Percentiles rank a stretch among this genome's conserved stretches.
These are phyloP conservation scores for Lachancea waltii DNA, from an alignment of 805 yeast genomes.

Conservation along the genomic window DNA sequence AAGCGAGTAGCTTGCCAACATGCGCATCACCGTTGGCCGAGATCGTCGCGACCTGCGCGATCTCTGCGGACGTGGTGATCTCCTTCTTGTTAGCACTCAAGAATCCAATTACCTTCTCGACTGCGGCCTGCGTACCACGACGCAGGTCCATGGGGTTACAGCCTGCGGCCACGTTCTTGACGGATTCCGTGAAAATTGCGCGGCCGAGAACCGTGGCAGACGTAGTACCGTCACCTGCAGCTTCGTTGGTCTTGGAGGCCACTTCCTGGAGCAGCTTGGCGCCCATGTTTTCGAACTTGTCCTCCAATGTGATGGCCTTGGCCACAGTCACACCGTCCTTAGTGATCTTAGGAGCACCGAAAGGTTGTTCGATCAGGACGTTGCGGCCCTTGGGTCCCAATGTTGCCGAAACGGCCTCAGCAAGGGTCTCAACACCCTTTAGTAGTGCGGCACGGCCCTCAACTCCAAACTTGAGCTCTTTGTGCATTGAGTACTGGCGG, in stretches of 20 bases:
- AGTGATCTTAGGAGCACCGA: slow-evolving; percentile 96
- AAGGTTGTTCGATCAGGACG: slow-evolving; percentile 92
- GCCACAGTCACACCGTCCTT: slow-evolving; percentile 99
- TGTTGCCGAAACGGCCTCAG: slow-evolving; percentile 94
- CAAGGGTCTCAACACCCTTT: slow-evolving; percentile 90
- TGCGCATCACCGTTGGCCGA: slow-evolving; percentile 95
- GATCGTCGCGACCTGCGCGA: slow-evolving; percentile 96
- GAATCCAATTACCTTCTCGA: slow-evolving; percentile 82
- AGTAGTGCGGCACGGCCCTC: slow-evolving; percentile 94
- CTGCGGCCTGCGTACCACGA: slow-evolving; percentile 96
- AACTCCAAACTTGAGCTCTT: slow-evolving; percentile 93
- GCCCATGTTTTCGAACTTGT: slow-evolving; percentile 94
- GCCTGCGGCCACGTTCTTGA: slow-evolving; percentile 96
- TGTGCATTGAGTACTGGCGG: slow-evolving; percentile 49
- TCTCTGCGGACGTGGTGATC: slow-evolving; percentile 88
- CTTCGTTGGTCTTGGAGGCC: slow-evolving; percentile 93
- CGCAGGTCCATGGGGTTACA: slow-evolving; percentile 98
- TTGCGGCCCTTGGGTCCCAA: slow-evolving; percentile 98
- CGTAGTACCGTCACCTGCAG: slow-evolving; percentile 98
- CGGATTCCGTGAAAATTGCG: slow-evolving; percentile 90
- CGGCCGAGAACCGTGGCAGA: slow-evolving; percentile 95
- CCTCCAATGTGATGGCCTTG: slow-evolving; percentile 68
- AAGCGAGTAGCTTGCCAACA: slow-evolving; percentile 84
- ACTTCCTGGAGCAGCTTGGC: slow-evolving; percentile 94
- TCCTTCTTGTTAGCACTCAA: slow-evolving; percentile 83